A percentile compares a stretch with the other conserved stretches of the same genome.
Evolutionary conservation across 805 yeast species (phyloP).

Genomic region (Brettanomyces nanus): DNA sequence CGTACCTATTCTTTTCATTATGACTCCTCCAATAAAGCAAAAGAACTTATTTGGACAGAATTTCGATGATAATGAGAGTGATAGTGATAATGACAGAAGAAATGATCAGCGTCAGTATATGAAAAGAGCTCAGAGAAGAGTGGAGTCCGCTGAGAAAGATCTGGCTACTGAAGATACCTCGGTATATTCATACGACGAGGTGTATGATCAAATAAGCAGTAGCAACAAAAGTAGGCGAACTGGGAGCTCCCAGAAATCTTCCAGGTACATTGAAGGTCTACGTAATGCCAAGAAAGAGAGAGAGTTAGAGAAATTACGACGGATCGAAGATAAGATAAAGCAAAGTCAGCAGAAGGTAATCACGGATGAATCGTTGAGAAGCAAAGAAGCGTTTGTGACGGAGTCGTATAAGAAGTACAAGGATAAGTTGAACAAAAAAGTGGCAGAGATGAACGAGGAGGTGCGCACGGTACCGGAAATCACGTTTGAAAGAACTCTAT

Average conservation of each 20-base stretch:
- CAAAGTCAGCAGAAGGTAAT: background rate
- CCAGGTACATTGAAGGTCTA: slow-evolving; percentile 32
- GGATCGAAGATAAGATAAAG: slow-evolving; percentile 25
- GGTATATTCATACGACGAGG: slow-evolving; percentile 37
- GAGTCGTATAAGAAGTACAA: slow-evolving; percentile 1
- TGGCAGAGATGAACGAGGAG: slow-evolving; percentile 18
- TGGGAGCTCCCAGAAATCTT: background rate
- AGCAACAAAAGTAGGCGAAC: background rate
- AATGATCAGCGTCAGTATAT: background rate
- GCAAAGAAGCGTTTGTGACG: background rate
- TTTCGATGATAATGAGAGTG: background rate
- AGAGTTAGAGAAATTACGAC: slow-evolving; percentile 35
- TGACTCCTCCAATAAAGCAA: background rate
- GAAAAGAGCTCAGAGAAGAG: background rate
- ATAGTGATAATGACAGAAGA: background rate
- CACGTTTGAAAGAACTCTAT: background rate
- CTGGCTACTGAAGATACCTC: slow-evolving; percentile 1
- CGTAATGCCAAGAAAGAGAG: slow-evolving; percentile 37
- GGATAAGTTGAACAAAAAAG: slow-evolving; percentile 26
- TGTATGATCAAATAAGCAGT: slow-evolving; percentile 30
- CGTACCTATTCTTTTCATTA: background rate
- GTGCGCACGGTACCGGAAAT: background rate
- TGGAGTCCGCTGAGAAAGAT: too few species aligned
- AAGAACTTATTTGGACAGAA: background rate
- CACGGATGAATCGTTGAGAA: background rate